These are phyloP conservation scores for Diaporthe batatas DNA, from an alignment of 2,329 filamentous ascomycete genomes.

Conservation along the genomic window DNA sequence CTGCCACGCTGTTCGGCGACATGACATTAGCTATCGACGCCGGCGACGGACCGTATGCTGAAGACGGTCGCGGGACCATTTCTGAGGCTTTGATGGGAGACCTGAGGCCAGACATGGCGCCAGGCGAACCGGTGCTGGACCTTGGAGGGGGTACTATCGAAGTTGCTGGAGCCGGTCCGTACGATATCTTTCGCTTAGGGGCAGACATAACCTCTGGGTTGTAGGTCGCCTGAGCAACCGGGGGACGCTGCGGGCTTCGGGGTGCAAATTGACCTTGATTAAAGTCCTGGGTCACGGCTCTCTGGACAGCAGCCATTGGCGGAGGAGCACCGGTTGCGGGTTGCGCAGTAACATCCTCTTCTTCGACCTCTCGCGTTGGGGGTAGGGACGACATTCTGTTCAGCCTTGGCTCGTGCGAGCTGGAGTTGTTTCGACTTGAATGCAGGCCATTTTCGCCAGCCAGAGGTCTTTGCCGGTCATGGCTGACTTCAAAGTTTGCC, in stretches of 20 bases:
- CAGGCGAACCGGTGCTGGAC: slow-evolving; percentile 74
- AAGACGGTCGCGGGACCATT: slow-evolving; percentile 67
- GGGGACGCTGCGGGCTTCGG: slow-evolving; percentile 62
- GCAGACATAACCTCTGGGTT: slow-evolving; percentile 65
- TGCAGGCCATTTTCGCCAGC: slow-evolving; percentile 55
- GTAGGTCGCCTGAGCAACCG: slow-evolving; percentile 54
- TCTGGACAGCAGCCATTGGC: slow-evolving; percentile 41
- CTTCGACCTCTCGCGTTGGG: slow-evolving; percentile 73
- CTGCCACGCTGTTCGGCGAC: slow-evolving; percentile 51
- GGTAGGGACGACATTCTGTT: slow-evolving; percentile 70
- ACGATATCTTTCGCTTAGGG: slow-evolving; percentile 68
- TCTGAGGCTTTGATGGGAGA: slow-evolving; percentile 53
- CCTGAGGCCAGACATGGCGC: slow-evolving; percentile 58
- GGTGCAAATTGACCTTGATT: slow-evolving; percentile 43
- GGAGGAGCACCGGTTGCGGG: slow-evolving; percentile 44
- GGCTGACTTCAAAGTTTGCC: slow-evolving; percentile 71
- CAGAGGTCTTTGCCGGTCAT: slow-evolving; percentile 54
- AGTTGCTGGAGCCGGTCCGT: slow-evolving; percentile 56
- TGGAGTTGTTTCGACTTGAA: slow-evolving; percentile 65
- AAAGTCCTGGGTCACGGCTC: slow-evolving; percentile 5
- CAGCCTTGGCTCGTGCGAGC: slow-evolving; percentile 66
- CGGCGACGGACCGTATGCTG: slow-evolving; percentile 58
- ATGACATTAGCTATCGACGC: slow-evolving; percentile 44
- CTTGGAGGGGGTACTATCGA: slow-evolving; percentile 66
- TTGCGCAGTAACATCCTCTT: slow-evolving; percentile 60